Evolutionary conservation across 2,329 filamentous ascomycete species (phyloP), one percentile per base, ranked within the genome.

Genomic region (Mycosphaerella sp.): DNA sequence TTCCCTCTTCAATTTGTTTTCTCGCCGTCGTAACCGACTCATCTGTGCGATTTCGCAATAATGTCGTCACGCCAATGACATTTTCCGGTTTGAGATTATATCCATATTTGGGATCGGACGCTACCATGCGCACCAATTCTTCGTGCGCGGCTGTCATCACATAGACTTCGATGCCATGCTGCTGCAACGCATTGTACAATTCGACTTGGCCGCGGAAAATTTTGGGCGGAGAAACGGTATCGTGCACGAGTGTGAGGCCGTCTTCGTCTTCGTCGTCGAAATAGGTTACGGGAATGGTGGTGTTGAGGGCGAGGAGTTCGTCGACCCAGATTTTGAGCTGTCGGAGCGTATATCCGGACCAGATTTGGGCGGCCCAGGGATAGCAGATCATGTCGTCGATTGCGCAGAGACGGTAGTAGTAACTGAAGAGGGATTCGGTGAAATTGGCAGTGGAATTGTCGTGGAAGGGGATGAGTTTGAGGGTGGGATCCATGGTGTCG

Each of bases 301-400:
- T 56, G 62, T 74, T 71, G 53, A 73, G 67, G 1, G 73, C 69
- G 66, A 78, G 74, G 55, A 78, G 69, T 57, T 77, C 72, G 58
- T 77, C 77, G 1, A 76, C 72, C 58, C 74, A 73, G 54, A 69
- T 71, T 63, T 74, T 75, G 36, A 76, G 69, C 56, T 76, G 70
- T 48, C 73, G 69, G 51, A 79, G 67, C 1, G 73, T 67, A 34
- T 76, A 63, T 26, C 72, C 74, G 40, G 69, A 67, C 47, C 72
- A 76, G 53, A 74, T 66, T 55, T 76, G 71, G 0, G 72, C 72
- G 8, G 67, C 69, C 64, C 72, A 76, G 0, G 73, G 73, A 56
- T 76, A 76, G 65, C 74, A 76, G 14, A 76, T 43, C 9, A 67
- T 61, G 21, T 72, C 69, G 48, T 74, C 72, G 31, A 76, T 57